Percentiles rank a stretch among this genome's conserved stretches.
Evolutionary conservation across 805 yeast genomes (phyloP).

Genomic region (Jamesozyma piceae): DNA sequence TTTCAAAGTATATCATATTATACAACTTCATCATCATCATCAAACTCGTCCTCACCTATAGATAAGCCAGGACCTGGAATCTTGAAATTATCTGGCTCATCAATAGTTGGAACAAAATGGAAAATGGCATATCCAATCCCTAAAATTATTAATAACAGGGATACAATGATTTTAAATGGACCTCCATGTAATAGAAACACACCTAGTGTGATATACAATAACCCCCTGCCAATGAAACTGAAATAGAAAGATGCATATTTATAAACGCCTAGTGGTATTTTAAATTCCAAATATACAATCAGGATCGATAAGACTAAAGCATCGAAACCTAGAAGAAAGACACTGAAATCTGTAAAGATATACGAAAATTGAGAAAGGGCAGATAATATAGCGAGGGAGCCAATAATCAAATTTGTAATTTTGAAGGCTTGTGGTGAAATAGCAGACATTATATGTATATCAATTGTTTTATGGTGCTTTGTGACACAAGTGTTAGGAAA

Average conservation of each 20-base stretch:
- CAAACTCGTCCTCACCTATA: constrained; percentile 31
- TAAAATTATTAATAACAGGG: constrained; percentile 45
- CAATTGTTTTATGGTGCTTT: too few relatives aligned
- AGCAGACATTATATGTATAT: constrained; percentile 8
- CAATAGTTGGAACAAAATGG: constrained; percentile 65
- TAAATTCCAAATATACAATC: constrained; percentile 38
- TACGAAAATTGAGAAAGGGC: constrained; percentile 18
- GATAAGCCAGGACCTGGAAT: constrained; percentile 36
- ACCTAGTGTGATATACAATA: constrained; percentile 31
- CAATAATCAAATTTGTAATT: constrained; percentile 44
- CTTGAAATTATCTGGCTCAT: constrained; percentile 78
- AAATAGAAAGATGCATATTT: constrained; percentile 59
- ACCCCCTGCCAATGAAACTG: constrained; percentile 51
- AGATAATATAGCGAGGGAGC: constrained; percentile 39
- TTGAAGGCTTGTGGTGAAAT: constrained; percentile 21
- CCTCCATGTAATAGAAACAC: constrained; percentile 50
- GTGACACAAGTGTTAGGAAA: too few relatives aligned
- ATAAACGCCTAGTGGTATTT: constrained; percentile 49
- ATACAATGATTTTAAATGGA: constrained; percentile 47
- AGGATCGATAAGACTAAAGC: constrained; percentile 45
- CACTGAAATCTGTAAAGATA: constrained; percentile 17
- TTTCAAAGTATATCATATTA: background rate
- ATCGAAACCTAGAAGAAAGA: constrained; percentile 52
- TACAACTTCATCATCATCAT: constrained; percentile 12
- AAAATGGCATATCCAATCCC: constrained; percentile 54